Evolutionary conservation across 1,284 basidiomycete species (phyloP).

Genomic region (Papiliotrema fonsecae): DNA sequence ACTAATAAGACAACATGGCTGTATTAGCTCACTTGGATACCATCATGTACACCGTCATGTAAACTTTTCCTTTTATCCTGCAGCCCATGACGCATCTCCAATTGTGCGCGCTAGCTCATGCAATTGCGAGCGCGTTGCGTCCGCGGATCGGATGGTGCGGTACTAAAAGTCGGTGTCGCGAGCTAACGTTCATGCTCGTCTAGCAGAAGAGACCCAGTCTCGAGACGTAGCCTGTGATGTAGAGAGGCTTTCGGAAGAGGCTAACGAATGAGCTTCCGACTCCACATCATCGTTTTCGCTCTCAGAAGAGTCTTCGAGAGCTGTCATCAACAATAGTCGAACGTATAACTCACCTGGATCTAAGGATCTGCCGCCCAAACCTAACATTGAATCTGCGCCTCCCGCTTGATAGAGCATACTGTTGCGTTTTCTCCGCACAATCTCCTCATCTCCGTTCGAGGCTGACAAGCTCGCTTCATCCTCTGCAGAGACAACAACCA

Average conservation of each 20-base stretch:
- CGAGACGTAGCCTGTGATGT: no score
- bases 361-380: conserved; percentile 39
- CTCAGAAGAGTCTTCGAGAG: background rate
- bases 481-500: conserved; percentile 21
- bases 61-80: no score
- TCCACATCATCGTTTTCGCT: background rate
- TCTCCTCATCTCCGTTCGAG: conserved; percentile 31
- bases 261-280: background rate
- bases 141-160: no score
- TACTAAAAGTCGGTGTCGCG: no score
- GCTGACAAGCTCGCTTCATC: background rate
- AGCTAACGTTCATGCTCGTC: no score
- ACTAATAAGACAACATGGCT: no score
- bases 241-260: background rate
- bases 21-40: no score
- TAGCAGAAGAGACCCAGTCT: no score
- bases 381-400: conserved; percentile 41
- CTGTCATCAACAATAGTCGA: background rate
- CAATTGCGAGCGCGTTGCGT: no score
- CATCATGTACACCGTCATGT: no score
- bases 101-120: no score
- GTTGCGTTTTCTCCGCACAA: conserved; percentile 40
- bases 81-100: no score
- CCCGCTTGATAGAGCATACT: conserved; percentile 45
- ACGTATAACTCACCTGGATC: conserved; percentile 28